These are phyloP conservation scores for Arxiozyma bovina DNA, from an alignment of 1,139 yeast species.

Conservation along the genomic window DNA sequence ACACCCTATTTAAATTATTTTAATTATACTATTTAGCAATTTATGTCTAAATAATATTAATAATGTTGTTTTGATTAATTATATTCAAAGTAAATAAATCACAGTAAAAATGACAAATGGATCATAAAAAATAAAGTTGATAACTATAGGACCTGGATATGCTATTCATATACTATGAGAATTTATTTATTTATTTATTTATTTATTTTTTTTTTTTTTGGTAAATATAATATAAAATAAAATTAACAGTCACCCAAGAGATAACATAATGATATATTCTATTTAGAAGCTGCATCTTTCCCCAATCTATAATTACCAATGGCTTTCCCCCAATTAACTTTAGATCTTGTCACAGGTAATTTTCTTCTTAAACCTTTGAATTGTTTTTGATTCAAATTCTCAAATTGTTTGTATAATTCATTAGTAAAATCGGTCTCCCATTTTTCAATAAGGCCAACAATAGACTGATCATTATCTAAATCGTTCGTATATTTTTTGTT, in stretches of 20 bases:
- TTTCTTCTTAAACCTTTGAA: constrained; percentile 85
- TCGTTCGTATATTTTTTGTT: constrained; percentile 35
- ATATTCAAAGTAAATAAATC: not conserved
- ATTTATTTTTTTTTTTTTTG: too few relatives aligned
- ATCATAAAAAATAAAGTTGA: not conserved
- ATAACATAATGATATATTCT: constrained; percentile 13
- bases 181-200: too few relatives aligned
- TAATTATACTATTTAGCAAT: constrained; percentile 12
- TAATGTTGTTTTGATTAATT: too few relatives aligned
- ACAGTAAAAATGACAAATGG: too few relatives aligned
- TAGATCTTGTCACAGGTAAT: constrained; percentile 83
- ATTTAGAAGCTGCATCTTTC: constrained; percentile 56
- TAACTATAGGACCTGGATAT: too few relatives aligned
- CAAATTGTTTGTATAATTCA: constrained; percentile 54
- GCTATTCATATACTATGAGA: too few relatives aligned
- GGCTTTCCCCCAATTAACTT: constrained; percentile 91
- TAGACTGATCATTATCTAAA: constrained; percentile 29
- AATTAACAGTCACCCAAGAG: too few relatives aligned
- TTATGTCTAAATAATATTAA: too few relatives aligned
- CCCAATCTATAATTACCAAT: constrained; percentile 86
- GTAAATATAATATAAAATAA: too few relatives aligned
- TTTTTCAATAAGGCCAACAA: constrained; percentile 47
- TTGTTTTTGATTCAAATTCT: constrained; percentile 64
- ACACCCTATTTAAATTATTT: constrained; percentile 53
- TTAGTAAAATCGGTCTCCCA: constrained; percentile 51